Percentiles rank a stretch among this genome's conserved stretches.
These are phyloP conservation scores for Fraxinus pennsylvanica DNA, from an alignment of 257 asterid species.

Conservation along the genomic window DNA sequence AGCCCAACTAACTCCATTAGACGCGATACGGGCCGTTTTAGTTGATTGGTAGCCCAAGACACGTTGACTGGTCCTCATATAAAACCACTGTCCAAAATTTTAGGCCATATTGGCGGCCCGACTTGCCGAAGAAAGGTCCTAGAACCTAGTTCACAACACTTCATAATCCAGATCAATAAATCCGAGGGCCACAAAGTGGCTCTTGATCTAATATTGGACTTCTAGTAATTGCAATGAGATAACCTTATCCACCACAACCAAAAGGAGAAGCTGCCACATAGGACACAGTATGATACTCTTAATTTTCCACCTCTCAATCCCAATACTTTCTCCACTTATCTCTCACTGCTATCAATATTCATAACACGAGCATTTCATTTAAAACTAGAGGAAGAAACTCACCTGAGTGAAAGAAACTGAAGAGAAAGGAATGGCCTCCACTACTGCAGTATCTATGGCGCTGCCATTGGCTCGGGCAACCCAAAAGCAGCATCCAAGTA, in stretches of 20 bases:
- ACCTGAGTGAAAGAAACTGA: slow-evolving; percentile 14
- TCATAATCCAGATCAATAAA: no score
- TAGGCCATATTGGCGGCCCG: background rate
- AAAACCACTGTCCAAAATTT: background rate
- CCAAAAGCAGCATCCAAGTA: slow-evolving; percentile 46
- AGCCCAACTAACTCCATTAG: background rate
- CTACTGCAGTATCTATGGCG: slow-evolving; percentile 68
- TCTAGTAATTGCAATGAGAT: slow-evolving; percentile 27
- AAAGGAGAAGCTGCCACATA: slow-evolving; percentile 55
- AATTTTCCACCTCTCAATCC: slow-evolving; percentile 60
- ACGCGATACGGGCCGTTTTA: background rate
- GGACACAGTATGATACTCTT: slow-evolving; percentile 31
- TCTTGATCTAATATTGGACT: background rate
- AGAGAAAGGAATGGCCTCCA: slow-evolving; percentile 55
- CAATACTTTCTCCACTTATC: background rate
- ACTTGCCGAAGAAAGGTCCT: background rate
- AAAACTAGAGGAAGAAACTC: slow-evolving; percentile 18
- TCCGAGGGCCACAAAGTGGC: background rate
- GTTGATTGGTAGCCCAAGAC: no score
- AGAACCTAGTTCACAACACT: background rate
- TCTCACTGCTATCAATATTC: slow-evolving; percentile 13
- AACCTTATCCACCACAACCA: slow-evolving; percentile 59
- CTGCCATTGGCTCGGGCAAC: slow-evolving; percentile 52
- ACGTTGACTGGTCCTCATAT: no score
- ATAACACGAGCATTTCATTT: slow-evolving; percentile 11